Percentiles rank a stretch among this genome's conserved stretches.
These are phyloP conservation scores for Coemansia sp. DNA, from an alignment of 192 early-diverging fungal genomes.

Conservation along the genomic window DNA sequence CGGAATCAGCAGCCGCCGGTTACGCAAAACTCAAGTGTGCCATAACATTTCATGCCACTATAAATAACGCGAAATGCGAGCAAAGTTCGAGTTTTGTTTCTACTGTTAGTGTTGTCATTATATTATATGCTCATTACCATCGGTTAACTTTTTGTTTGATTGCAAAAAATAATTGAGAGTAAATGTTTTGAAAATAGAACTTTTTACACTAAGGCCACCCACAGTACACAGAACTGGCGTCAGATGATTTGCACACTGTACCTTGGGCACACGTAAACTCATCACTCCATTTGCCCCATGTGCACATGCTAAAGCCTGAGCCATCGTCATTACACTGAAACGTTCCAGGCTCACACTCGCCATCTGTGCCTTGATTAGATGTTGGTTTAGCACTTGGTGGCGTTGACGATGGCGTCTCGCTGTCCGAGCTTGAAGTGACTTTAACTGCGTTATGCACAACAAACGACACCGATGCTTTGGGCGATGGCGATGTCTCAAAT, in stretches of 20 bases:
- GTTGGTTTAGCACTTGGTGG: not conserved
- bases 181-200: not conserved
- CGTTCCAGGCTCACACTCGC: not conserved
- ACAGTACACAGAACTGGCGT: not conserved
- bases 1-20: too few species aligned
- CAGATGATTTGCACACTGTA: not conserved
- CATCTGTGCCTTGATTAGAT: not conserved
- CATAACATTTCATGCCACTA: too few species aligned
- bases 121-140: conserved; percentile 27
- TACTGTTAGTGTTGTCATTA: not conserved
- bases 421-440: not conserved
- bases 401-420: not conserved
- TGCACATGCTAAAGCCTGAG: not conserved
- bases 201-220: not conserved
- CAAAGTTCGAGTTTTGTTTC: not conserved
- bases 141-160: conserved; percentile 3
- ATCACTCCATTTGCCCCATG: not conserved
- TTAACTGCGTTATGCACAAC: not conserved
- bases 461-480: not conserved
- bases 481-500: not conserved
- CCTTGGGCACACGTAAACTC: not conserved
- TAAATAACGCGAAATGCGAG: too few species aligned
- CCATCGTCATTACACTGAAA: not conserved
- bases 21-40: too few species aligned
- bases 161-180: not conserved